These are phyloP conservation scores for Aspergillus tanneri DNA, from an alignment of 2,329 filamentous ascomycete species.

Conservation along the genomic window DNA sequence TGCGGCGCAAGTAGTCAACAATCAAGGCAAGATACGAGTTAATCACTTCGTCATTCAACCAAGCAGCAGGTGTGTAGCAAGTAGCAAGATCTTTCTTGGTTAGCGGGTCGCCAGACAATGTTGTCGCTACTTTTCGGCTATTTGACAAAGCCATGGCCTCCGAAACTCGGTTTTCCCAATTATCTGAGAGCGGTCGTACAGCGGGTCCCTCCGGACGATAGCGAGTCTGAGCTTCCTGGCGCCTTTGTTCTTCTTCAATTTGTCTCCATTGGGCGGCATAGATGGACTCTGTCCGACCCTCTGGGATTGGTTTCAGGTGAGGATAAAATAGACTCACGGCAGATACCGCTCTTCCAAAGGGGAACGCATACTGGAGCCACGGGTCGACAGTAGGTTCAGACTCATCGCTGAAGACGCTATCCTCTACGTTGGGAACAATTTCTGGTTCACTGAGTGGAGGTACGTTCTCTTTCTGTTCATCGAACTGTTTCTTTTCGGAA, in stretches of 20 bases:
- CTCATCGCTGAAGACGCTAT: conserved; percentile 2
- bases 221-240: conserved; percentile 21
- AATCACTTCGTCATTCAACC: conserved; percentile 50
- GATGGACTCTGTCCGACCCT: conserved; percentile 30
- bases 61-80: conserved; percentile 36
- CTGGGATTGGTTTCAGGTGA: conserved; percentile 22
- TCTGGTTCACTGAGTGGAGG: not conserved
- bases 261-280: conserved; percentile 29
- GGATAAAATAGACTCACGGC: conserved; percentile 32
- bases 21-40: conserved; percentile 47
- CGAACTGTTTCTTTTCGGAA: not conserved
- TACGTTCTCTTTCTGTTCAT: conserved; percentile 21
- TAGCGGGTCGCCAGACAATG: conserved; percentile 37
- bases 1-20: conserved; percentile 38
- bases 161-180: conserved; percentile 38
- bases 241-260: conserved; percentile 26
- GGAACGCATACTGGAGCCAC: conserved; percentile 21
- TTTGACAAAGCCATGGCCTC: conserved; percentile 29
- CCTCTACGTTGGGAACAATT: not conserved
- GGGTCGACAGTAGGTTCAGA: conserved; percentile 18
- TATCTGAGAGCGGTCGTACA: conserved; percentile 35
- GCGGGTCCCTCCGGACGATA: conserved; percentile 29
- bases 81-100: conserved; percentile 38
- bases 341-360: conserved; percentile 29
- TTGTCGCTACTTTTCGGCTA: conserved; percentile 30